Conservation (phyloP, 345 rosid genomes). For the Erodium maritimum region DNA sequence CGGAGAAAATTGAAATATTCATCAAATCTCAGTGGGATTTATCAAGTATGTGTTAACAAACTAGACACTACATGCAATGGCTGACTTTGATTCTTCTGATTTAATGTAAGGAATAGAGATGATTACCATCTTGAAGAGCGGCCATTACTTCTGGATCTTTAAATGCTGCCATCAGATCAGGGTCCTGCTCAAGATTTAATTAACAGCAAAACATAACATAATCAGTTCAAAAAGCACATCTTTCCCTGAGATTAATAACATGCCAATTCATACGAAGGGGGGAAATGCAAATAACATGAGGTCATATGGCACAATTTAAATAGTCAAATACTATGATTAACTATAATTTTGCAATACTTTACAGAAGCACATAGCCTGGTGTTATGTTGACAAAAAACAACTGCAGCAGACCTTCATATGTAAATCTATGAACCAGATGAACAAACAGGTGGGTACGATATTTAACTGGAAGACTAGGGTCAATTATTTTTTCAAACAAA, state of each 20-base stretch:
- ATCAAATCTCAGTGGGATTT: too few species aligned
- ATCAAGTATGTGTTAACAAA: too few species aligned
- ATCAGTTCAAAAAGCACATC: neutral
- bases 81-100: too few species aligned
- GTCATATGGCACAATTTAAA: too few species aligned
- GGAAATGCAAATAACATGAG: neutral
- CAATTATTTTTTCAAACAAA: neutral
- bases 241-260: neutral
- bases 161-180: constrained; percentile 90
- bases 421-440: too few species aligned
- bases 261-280: neutral
- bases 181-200: constrained; percentile 44
- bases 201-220: constrained; percentile 1
- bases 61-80: neutral
- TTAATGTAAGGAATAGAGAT: neutral
- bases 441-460: too few species aligned
- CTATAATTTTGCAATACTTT: too few species aligned
- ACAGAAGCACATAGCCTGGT: too few species aligned
- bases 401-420: too few species aligned
- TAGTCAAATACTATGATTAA: too few species aligned
- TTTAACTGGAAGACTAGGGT: neutral
- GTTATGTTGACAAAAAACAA: too few species aligned
- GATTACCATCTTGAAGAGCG: constrained; percentile 90
- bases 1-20: too few species aligned
- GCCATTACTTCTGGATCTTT: constrained; percentile 96